Evolutionary conservation across 2,329 filamentous ascomycete species (phyloP).

Genomic region (Salinomyces thailandicus): DNA sequence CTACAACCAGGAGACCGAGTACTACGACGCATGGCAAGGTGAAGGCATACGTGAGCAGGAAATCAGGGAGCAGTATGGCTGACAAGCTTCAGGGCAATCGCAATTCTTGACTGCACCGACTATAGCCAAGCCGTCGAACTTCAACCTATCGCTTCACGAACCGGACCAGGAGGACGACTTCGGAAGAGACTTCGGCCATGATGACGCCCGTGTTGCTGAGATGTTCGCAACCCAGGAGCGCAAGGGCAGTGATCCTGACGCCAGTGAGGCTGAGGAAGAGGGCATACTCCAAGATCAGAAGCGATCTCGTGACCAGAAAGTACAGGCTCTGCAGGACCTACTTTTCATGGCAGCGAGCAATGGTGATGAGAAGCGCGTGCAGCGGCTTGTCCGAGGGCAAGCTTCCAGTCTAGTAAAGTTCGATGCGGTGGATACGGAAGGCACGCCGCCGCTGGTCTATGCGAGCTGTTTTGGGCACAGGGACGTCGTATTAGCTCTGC

Average conservation of each 20-base stretch:
- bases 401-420: slow-evolving; percentile 70
- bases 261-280: slow-evolving; percentile 67
- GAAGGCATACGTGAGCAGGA: neutral
- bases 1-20: slow-evolving; percentile 76
- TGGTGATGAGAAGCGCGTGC: slow-evolving; percentile 74
- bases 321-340: slow-evolving; percentile 68
- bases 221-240: slow-evolving; percentile 94
- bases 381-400: slow-evolving; percentile 61
- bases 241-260: slow-evolving; percentile 55
- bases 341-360: slow-evolving; percentile 95
- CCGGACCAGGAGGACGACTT: slow-evolving; percentile 54
- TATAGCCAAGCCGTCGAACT: slow-evolving; percentile 71
- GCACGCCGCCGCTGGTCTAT: slow-evolving; percentile 92
- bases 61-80: neutral
- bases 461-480: slow-evolving; percentile 97
- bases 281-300: slow-evolving; percentile 65
- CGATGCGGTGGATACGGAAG: slow-evolving; percentile 83
- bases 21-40: slow-evolving; percentile 99
- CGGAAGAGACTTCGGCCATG: slow-evolving; percentile 52
- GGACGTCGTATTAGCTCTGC: slow-evolving; percentile 70
- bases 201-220: slow-evolving; percentile 62
- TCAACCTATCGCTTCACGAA: slow-evolving; percentile 77
- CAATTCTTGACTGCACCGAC: slow-evolving; percentile 86
- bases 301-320: slow-evolving; percentile 67
- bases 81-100: slow-evolving; percentile 60